phyloP scores from a whole-genome alignment of 1,284 basidiomycete species.

The Malassezia brasiliensis region DNA sequence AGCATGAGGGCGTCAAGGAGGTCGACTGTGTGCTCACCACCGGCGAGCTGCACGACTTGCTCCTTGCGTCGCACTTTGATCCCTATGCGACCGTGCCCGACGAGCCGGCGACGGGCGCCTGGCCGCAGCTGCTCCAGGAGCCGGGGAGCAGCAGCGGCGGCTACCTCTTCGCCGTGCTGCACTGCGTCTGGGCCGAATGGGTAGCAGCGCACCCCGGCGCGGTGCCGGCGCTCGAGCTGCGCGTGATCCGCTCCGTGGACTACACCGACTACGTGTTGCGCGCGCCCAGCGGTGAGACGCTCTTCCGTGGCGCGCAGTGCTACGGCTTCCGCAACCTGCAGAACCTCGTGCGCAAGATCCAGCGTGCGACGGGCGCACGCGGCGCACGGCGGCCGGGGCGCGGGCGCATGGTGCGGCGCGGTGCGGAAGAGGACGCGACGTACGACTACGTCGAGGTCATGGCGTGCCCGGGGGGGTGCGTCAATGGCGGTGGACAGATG shows the following conservation, averaged over 20 bases:
- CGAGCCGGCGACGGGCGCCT: constrained; percentile 45
- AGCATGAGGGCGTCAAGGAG: constrained; percentile 57
- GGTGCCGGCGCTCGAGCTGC: constrained; percentile 28
- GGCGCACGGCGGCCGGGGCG: constrained; percentile 8
- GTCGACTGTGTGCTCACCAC: constrained; percentile 97
- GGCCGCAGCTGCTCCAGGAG: constrained; percentile 69
- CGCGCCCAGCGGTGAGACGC: constrained; percentile 50
- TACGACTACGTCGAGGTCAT: constrained; percentile 98
- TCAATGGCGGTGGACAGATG: constrained; percentile 87
- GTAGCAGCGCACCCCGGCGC: constrained; percentile 10
- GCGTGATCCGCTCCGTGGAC: constrained; percentile 50
- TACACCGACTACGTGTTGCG: constrained; percentile 58
- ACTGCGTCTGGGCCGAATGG: constrained; percentile 30
- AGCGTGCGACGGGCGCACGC: constrained; percentile 54
- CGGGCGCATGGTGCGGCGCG: constrained; percentile 5
- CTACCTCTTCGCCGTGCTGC: constrained; percentile 61
- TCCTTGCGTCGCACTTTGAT: constrained; percentile 73
- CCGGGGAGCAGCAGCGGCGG: constrained; percentile 85
- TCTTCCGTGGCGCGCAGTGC: constrained; percentile 88
- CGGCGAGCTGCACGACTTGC: constrained; percentile 79
- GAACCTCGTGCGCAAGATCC: constrained; percentile 80
- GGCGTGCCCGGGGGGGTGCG: constrained; percentile 95
- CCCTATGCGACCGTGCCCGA: constrained; percentile 56
- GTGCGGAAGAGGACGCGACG: constrained; percentile 48
- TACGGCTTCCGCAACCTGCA: constrained; percentile 97